A percentile compares a stretch with the other conserved stretches of the same genome.
These are phyloP conservation scores for Cokeromyces recurvatus DNA, from an alignment of 371 early-diverging fungal species.

Conservation along the genomic window DNA sequence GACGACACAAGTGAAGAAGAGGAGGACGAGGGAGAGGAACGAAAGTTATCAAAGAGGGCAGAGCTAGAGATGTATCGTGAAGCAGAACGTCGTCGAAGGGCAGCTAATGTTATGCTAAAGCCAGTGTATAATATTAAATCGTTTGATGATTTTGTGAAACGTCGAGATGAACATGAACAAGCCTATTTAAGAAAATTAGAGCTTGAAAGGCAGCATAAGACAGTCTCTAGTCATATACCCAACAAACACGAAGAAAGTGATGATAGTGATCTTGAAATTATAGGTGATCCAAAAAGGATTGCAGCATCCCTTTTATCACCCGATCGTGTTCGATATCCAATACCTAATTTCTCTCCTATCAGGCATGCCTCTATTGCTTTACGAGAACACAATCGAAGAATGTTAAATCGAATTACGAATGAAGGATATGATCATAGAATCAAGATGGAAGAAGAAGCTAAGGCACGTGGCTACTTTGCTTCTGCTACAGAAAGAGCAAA, in stretches of 20 bases:
- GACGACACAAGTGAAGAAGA: not conserved
- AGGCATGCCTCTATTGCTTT: constrained; percentile 1
- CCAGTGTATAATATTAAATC: constrained; percentile 14
- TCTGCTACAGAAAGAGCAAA: constrained; percentile 35
- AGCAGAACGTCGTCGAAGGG: constrained; percentile 11
- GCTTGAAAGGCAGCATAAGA: not conserved
- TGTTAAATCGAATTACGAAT: constrained; percentile 23
- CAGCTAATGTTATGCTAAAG: constrained; percentile 4
- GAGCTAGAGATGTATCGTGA: constrained; percentile 17
- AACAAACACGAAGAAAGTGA: constrained; percentile 2
- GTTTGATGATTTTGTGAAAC: constrained; percentile 8
- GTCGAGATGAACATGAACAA: constrained; percentile 1
- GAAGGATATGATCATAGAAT: constrained; percentile 27
- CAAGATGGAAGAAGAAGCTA: constrained; percentile 30
- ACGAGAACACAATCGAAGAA: constrained; percentile 21
- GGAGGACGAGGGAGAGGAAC: constrained; percentile 2
- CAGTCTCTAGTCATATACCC: not conserved
- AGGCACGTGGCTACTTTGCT: constrained; percentile 25
- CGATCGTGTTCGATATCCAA: not conserved
- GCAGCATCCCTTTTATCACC: constrained; percentile 5
- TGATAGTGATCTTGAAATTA: constrained; percentile 19
- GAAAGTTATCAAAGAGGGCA: constrained; percentile 5
- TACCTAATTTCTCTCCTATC: constrained; percentile 8
- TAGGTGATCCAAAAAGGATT: constrained; percentile 1
- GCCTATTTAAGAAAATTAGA: not conserved